Conservation (phyloP, 2,329 filamentous ascomycete species). For the Xylaria sp. region DNA sequence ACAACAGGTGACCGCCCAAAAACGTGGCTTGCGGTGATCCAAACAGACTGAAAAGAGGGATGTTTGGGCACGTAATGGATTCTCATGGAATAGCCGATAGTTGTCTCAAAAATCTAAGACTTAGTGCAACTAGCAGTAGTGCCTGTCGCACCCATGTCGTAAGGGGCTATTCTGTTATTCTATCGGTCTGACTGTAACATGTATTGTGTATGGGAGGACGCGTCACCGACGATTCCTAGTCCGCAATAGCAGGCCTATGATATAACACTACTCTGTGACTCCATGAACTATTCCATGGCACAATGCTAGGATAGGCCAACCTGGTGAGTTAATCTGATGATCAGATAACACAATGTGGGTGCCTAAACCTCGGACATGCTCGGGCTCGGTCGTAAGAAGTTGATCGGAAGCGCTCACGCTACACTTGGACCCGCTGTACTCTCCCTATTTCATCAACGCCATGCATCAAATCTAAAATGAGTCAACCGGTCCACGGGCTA, state of each 20-base stretch:
- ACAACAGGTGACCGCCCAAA: not conserved
- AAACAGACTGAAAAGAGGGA: not conserved
- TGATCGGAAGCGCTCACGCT: not conserved
- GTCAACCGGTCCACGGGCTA: constrained; percentile 7
- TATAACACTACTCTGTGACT: not conserved
- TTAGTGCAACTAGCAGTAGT: not conserved
- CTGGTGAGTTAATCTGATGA: constrained; percentile 20
- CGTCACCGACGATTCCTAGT: constrained; percentile 5
- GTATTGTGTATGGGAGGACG: not conserved
- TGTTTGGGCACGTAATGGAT: not conserved
- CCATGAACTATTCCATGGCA: not conserved
- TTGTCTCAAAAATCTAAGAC: not conserved
- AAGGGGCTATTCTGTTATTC: not conserved
- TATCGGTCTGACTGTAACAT: not conserved
- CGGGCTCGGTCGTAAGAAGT: constrained; percentile 28
- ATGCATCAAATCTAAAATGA: not conserved
- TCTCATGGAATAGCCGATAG: not conserved
- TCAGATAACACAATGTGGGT: constrained; percentile 29
- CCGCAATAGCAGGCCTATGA: not conserved
- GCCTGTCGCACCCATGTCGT: not conserved
- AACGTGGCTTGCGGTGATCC: not conserved
- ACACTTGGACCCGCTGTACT: not conserved
- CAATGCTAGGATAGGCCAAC: not conserved
- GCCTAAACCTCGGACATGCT: constrained; percentile 32
- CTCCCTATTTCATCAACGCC: not conserved